Evolutionary conservation across 768 basidiomycete species (phyloP), one percentile per base, ranked within the genome.

Genomic region (Mycena indigotica): DNA sequence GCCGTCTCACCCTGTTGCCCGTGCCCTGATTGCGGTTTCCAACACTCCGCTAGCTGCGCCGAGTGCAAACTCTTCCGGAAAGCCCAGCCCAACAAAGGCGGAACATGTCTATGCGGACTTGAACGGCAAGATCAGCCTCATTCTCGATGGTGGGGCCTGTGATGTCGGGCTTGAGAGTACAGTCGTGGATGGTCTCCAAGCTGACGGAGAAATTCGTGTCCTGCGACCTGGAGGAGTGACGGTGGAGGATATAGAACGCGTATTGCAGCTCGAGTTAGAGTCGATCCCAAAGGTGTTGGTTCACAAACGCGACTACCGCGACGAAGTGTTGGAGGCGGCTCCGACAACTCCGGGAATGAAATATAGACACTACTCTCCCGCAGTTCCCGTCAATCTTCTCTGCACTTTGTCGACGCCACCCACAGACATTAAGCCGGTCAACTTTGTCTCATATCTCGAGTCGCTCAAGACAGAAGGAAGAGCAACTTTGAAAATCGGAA

Each of bases 321-420:
- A 91, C 66, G 77, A 83, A 35, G 72, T 71, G n/a, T 76, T 90
- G 56, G 91, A 93, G 69, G 77, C 78, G 35, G 83, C 86, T 0
- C 97, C 97, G 8, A 94, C 93, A 6, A 98, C 97, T 0, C 97
- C 97, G 2, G 97, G 97, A 28, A 97, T 98, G 95, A 99, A 99
- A 74, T 99, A 99, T 71, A 84, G 89, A 50, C 97, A 99, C 74
- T 99, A 99, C 70, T 90, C 95, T 23, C 97, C 97, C 2, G 77
- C 87, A 1, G 87, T 95, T 3, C 93, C 94, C 2, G 91, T 98
- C 28, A 84, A 83, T 21, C 81, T 98, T 5, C 75, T 94, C 35
- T 79, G 82, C 60, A 84, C 85, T 3, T 64, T 73, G 4, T 73
- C 80, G n/a, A 58, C 66, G 40, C 78, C 80, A 24, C 79, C 83